Base-by-base conservation (phyloP, 257 asterid species). In the Solanum megistacrolobum region DNA sequence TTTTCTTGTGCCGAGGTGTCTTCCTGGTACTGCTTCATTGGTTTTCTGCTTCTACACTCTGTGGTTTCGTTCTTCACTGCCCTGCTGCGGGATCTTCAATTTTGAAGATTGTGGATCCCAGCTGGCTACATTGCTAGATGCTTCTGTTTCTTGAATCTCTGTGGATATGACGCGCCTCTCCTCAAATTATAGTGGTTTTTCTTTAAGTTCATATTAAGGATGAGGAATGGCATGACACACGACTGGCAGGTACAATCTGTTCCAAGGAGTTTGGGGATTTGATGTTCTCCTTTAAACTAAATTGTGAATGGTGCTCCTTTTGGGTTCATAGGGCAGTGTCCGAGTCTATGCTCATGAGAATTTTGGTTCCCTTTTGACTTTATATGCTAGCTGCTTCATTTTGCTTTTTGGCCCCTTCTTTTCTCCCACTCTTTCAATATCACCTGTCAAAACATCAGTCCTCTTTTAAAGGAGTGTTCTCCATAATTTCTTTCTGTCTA, bases 51-150 rank as follows among this genome's bases (percentile, higher is more conserved):
- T 95, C 99, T 95, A 92, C 98, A 91, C 95, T 90, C 92, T 84
- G 92, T 92, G 96, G 96, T 96, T 96, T 92, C 93, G 91, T 91
- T 92, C 98, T 92, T 92, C 92, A 83, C 93, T 91, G 93, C 90
- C 92, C 93, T 93, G 93, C 96, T 93, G 94, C 89, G 96, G 96
- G 95, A 96, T 95, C 98, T 94, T 94, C 96, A 94, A 95, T 96
- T 94, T 90, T 92, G 92, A 91, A 89, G 92, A 93, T 96, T 93
- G 96, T 91, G 94, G 96, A 93, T 92, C 98, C 98, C 94, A 89
- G 94, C 92, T 92, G 94, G 95, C 98, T 93, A 71, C 98, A 68
- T 92, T 88, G 94, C 94, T 94, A 94, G 93, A 94, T 93, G 95
- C 96, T 94, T 93, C 98, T 92, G 89, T 92, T 93, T 91, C 94